These are phyloP conservation scores for Thyridium curvatum DNA, from an alignment of 2,329 filamentous ascomycete species.

Conservation along the genomic window DNA sequence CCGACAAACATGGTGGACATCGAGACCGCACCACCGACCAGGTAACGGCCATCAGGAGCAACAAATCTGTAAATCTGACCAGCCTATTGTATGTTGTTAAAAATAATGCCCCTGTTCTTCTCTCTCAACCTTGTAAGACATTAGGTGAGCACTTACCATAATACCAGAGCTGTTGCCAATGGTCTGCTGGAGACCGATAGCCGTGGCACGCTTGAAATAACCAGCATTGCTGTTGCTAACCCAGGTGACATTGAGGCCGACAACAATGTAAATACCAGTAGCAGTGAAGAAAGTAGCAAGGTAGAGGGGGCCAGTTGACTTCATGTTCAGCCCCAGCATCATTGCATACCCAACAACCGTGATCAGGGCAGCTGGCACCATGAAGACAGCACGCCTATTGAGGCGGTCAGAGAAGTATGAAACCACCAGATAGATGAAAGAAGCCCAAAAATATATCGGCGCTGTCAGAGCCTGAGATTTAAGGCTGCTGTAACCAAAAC, in stretches of 20 bases:
- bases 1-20: too few species aligned
- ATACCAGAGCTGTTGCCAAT: constrained; percentile 19
- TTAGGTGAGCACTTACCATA: too few species aligned
- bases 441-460: constrained; percentile 7
- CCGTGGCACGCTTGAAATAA: constrained; percentile 11
- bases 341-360: constrained; percentile 6
- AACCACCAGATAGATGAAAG: constrained; percentile 5
- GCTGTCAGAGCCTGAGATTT: constrained; percentile 7
- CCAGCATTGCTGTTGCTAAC: constrained; percentile 10
- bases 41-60: too few species aligned
- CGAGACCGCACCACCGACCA: too few species aligned
- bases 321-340: constrained; percentile 5
- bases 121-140: too few species aligned
- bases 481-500: constrained; percentile 6
- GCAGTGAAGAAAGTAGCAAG: constrained; percentile 11
- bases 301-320: constrained; percentile 5
- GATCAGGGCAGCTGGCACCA: constrained; percentile 5
- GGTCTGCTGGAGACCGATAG: constrained; percentile 10
- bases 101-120: too few species aligned
- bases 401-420: constrained; percentile 6
- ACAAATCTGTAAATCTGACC: too few species aligned
- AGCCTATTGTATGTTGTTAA: too few species aligned
- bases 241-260: constrained; percentile 11
- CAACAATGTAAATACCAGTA: constrained; percentile 11
- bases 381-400: constrained; percentile 7